Base-by-base conservation (phyloP, 805 yeast genomes). In the Lipomyces kockii region DNA sequence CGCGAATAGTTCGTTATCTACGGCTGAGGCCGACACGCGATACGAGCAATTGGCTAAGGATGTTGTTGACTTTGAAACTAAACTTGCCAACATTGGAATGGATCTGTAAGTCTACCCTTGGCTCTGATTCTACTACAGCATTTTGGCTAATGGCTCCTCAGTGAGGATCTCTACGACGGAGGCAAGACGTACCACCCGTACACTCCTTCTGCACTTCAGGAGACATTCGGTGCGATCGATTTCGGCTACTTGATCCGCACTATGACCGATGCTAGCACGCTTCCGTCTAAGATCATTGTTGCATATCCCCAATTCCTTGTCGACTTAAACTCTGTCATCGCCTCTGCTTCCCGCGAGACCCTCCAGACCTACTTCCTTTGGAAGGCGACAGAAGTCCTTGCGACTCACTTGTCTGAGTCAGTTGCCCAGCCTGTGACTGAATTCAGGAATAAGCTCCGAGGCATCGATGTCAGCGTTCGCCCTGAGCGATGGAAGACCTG, bases 401-500 rank as follows among this genome's bases (percentile, higher is more conserved):
- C 71, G 6, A 62, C 63, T 39, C 71, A 69, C 51, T 52, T 69
- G 39, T 54, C 68, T n/a, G 66, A 60, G 37, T 61, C 62, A 25
- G 66, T 61, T 12, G 51, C 59, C 12, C 22, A 58, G 20, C 72
- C 72, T 2, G 69, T 69, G 22, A 57, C 61, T 29, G 71, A 64
- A 37, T 69, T 69, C 63, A 63, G 67, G 46, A 69, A 69, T 58
- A 46, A 35, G 29, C 67, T 69, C 34, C 66, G 71, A 7, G 72
- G 72, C 17, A 62, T 68, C 27, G 62, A 61, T 51, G 58, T 71
- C 14, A 35, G 64, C 39, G 67, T 62, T 22, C 65, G 65, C n/a
- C 59, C 72, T 32, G 72, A 68, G 34, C 71, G 72, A 12, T 69
- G 69, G 71, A 63, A 68, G 58, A n/a, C 65, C n/a, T 69, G 72